A percentile compares a stretch with the other conserved stretches of the same genome.
Evolutionary conservation across 768 basidiomycete genomes (phyloP).

Genomic region (Kwoniella pini): DNA sequence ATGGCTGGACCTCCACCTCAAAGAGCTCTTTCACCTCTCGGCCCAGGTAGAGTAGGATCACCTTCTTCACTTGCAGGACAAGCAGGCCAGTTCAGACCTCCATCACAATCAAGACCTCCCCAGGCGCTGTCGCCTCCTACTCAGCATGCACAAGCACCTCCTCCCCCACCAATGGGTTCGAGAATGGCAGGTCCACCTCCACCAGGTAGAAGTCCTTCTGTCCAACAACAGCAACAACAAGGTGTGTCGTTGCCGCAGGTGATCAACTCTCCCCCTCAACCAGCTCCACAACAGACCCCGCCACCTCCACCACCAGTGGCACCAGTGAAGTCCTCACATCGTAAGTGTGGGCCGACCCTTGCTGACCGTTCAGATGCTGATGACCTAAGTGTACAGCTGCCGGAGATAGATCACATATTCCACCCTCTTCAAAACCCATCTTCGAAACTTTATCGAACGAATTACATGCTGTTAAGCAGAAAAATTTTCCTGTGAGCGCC

Average conservation of each 20-base stretch:
- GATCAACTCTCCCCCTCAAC: slow-evolving; percentile 41
- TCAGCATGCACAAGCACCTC: slow-evolving; percentile 11
- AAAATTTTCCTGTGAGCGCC: slow-evolving; percentile 65
- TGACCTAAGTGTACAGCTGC: slow-evolving; percentile 60
- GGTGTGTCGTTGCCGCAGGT: slow-evolving; percentile 17
- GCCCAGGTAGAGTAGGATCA: slow-evolving; percentile 33
- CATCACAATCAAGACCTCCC: slow-evolving; percentile 12
- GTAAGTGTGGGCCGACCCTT: slow-evolving; percentile 56
- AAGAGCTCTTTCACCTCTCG: slow-evolving; percentile 45
- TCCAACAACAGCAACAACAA: slow-evolving; percentile 21
- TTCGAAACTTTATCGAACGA: slow-evolving; percentile 68
- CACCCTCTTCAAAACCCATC: slow-evolving; percentile 66
- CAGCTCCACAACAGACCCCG: slow-evolving; percentile 48
- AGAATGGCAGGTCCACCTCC: slow-evolving; percentile 46
- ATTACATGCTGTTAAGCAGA: slow-evolving; percentile 69
- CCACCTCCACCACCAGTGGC: slow-evolving; percentile 53
- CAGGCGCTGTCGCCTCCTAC: slow-evolving; percentile 17
- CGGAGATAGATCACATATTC: slow-evolving; percentile 91
- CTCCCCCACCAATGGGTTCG: slow-evolving; percentile 26
- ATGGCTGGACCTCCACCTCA: slow-evolving; percentile 35
- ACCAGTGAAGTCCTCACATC: slow-evolving; percentile 60
- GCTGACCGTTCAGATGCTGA: background rate
- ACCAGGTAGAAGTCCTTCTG: slow-evolving; percentile 33
- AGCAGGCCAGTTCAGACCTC: slow-evolving; percentile 21
- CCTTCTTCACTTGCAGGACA: slow-evolving; percentile 19